Evolutionary conservation across 208 protist genomes (phyloP).

Genomic region (Leishmania turanica): DNA sequence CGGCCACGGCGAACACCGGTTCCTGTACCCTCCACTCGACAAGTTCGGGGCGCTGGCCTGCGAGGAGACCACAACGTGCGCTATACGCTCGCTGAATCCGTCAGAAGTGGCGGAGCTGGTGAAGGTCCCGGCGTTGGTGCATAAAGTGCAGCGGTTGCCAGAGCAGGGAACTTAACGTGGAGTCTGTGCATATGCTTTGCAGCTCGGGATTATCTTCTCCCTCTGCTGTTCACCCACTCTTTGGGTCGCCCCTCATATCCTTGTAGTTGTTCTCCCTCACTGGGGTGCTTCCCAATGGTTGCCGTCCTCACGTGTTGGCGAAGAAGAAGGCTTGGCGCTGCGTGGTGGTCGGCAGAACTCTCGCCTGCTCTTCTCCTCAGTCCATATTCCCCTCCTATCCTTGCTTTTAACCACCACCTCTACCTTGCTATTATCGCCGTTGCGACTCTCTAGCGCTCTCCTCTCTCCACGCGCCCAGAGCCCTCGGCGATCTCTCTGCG

Average conservation of each 20-base stretch:
- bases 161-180: background rate
- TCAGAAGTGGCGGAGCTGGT: background rate
- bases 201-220: too few relatives aligned
- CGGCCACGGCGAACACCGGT: background rate
- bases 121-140: background rate
- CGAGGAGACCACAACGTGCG: background rate
- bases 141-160: background rate
- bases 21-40: conserved; percentile 12
- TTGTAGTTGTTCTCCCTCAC: background rate
- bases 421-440: background rate
- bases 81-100: background rate
- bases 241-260: background rate
- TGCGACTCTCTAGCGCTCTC: background rate
- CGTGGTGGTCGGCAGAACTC: background rate
- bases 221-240: too few relatives aligned
- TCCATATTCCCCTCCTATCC: background rate
- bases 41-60: conserved; percentile 12
- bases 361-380: background rate
- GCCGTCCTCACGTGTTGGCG: background rate
- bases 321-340: background rate
- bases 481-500: too few relatives aligned
- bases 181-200: background rate
- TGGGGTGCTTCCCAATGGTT: background rate
- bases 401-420: background rate
- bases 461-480: background rate